Base-by-base conservation (phyloP, 2,329 filamentous ascomycete genomes). In the Nigrospora osmanthi region DNA sequence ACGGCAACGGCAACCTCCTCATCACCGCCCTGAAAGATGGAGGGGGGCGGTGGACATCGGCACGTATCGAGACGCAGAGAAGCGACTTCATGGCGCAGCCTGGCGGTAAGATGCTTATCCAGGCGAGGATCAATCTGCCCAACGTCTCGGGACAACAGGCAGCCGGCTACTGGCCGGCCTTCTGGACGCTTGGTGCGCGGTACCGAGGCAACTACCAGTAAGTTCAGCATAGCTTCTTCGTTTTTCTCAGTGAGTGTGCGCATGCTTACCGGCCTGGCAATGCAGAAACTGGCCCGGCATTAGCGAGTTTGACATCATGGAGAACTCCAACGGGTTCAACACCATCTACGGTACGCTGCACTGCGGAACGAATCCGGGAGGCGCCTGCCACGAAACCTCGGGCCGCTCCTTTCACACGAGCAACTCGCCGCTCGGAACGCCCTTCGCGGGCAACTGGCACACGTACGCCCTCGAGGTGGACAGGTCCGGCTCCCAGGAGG, bases 121-220 rank as follows among this genome's bases (percentile, higher is more conserved):
- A 49, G 19, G 47, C 47, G 7, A 47, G 47, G 23, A 11, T 47
- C 17, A 39, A 28, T 10, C 31, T 45, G 11, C 47, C 47, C 14
- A 32, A 30, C n/a, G 37, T 47, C 11, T 38, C 23, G 23, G 23
- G 23, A 28, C 23, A 31, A 6, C 41, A 46, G 19, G 48, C 51
- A 10, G 36, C 38, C 13, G 52, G 52, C 6, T 49, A 71, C 54
- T 73, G 71, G 70, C 66, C 65, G 0, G 70, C 69, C 0, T 72
- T 73, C 49, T 73, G 69, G 70, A 57, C 63, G 13, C 60, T 73
- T 17, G 69, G 70, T 6, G 48, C 57, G 4, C 53, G 48, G 2
- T 70, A 63, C 55, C 61, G 69, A 40, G 55, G 53, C 30, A 60
- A 67, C 47, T 65, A 65, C 39, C 37, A 34, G 37, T 43, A 9